Conservation (phyloP, 1,284 basidiomycete species). For the Austroboletus niveus region DNA sequence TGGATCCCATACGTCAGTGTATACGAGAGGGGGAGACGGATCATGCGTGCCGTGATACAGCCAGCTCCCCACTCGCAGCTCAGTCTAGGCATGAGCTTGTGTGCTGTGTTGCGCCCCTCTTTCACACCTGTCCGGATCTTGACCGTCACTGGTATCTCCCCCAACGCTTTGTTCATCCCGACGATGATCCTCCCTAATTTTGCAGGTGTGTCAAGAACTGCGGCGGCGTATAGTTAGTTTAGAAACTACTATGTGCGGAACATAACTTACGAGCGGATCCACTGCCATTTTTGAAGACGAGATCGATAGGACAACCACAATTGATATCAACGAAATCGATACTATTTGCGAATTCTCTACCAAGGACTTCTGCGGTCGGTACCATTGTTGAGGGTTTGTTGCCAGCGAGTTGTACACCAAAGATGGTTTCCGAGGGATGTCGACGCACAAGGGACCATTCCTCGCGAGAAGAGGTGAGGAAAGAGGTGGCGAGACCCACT, state of each 20-base stretch:
- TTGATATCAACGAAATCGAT: conserved; percentile 95
- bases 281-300: conserved; percentile 90
- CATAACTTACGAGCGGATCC: conserved; percentile 75
- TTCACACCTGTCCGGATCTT: conserved; percentile 93
- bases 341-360: conserved; percentile 59
- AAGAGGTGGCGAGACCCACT: conserved; percentile 84
- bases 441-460: conserved; percentile 90
- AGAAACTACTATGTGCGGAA: neutral
- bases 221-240: neutral
- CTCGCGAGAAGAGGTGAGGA: conserved; percentile 79
- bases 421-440: conserved; percentile 86
- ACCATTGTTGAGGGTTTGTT: conserved; percentile 77
- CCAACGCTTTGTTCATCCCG: conserved; percentile 91
- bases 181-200: conserved; percentile 85
- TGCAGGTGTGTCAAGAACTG: conserved; percentile 80
- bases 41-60: conserved; percentile 69
- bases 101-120: conserved; percentile 81
- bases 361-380: conserved; percentile 83
- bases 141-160: conserved; percentile 93
- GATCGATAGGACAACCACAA: conserved; percentile 95
- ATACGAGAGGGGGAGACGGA: neutral
- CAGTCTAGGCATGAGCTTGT: conserved; percentile 90
- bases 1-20: neutral
- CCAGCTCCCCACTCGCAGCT: conserved; percentile 75
- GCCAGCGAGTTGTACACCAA: conserved; percentile 87